Conservation (phyloP, 2,329 filamentous ascomycete genomes). For the Colletotrichum brevisporum region DNA sequence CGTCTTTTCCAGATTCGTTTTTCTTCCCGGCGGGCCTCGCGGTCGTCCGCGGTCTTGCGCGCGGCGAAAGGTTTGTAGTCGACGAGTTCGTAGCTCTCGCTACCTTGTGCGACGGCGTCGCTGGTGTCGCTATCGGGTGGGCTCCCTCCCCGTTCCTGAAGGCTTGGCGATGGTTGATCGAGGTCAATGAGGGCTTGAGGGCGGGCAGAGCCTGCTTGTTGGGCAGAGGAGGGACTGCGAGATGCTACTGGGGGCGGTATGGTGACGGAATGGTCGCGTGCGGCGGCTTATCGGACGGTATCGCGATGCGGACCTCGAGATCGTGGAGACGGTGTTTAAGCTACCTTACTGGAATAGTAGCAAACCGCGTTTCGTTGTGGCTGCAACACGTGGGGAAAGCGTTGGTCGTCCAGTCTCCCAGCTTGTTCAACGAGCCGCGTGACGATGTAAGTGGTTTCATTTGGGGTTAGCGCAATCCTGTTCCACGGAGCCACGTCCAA, state of each 20-base stretch:
- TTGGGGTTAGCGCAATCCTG: conserved; percentile 40
- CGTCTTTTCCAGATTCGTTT: conserved; percentile 75
- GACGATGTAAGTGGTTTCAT: conserved; percentile 40
- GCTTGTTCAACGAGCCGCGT: conserved; percentile 36
- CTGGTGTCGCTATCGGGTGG: conserved; percentile 29
- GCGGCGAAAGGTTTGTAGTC: conserved; percentile 54
- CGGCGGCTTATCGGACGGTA: conserved; percentile 35
- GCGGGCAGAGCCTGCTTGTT: conserved; percentile 37
- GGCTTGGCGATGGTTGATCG: conserved; percentile 31
- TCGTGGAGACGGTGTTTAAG: conserved; percentile 14
- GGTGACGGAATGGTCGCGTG: conserved; percentile 31
- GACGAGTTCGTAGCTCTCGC: conserved; percentile 56
- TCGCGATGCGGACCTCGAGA: conserved; percentile 30
- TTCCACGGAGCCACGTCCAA: conserved; percentile 29
- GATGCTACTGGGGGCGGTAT: conserved; percentile 36
- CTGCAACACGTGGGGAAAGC: conserved; percentile 41
- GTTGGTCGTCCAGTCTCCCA: conserved; percentile 39
- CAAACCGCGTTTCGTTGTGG: conserved; percentile 35
- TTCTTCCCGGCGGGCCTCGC: conserved; percentile 51
- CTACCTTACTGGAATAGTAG: conserved; percentile 22
- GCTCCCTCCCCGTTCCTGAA: conserved; percentile 42
- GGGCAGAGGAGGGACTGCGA: conserved; percentile 42
- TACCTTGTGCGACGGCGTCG: not conserved
- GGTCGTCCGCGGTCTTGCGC: conserved; percentile 48
- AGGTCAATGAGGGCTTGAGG: conserved; percentile 37